phyloP scores from a whole-genome alignment of 2,329 filamentous ascomycete genomes.

The Neopestalotiopsis sp. region DNA sequence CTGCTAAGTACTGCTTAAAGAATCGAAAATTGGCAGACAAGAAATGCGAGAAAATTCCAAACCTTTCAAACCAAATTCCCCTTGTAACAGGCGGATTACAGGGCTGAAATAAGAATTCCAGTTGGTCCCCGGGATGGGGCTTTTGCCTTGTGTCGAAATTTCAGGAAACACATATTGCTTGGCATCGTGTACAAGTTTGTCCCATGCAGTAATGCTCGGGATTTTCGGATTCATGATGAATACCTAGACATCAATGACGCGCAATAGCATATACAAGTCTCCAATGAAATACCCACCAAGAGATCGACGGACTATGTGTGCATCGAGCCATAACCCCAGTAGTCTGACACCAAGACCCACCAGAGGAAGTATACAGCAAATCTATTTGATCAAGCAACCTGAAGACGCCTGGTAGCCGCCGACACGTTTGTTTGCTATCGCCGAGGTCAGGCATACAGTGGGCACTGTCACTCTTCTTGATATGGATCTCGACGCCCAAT shows the following conservation, averaged over 20 bases:
- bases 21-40: not conserved
- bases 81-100: not conserved
- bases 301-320: not conserved
- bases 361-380: not conserved
- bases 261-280: slow-evolving; percentile 5
- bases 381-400: not conserved
- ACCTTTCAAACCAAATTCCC: not conserved
- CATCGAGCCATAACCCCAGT: not conserved
- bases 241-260: slow-evolving; percentile 13
- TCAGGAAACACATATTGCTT: not conserved
- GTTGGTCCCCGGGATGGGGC: not conserved
- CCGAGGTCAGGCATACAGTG: slow-evolving; percentile 3
- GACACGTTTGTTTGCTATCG: not conserved
- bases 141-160: not conserved
- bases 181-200: not conserved
- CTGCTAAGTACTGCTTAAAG: not conserved
- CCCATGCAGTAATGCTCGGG: not conserved
- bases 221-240: not conserved
- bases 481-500: not conserved
- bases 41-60: not conserved
- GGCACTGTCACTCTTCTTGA: not conserved
- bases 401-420: not conserved
- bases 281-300: not conserved
- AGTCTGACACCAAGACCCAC: not conserved
- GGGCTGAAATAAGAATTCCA: not conserved